Conservation (phyloP, 2,329 filamentous ascomycete genomes). For the Alternaria rosae region DNA sequence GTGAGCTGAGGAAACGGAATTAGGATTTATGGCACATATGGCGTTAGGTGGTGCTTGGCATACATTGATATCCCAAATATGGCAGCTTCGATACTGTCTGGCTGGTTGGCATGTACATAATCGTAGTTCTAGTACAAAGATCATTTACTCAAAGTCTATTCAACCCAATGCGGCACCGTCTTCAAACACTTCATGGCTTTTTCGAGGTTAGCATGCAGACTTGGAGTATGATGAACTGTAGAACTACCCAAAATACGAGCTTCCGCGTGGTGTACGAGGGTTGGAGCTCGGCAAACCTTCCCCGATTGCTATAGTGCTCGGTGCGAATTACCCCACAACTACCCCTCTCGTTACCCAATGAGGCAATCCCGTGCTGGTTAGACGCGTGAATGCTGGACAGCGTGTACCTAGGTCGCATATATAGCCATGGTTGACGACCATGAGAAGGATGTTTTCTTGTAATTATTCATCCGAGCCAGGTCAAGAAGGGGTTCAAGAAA, state of each 20-base stretch:
- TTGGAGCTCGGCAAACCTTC: constrained; percentile 6
- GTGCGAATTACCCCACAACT: constrained; percentile 24
- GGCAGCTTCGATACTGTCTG: background rate
- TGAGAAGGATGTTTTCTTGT: background rate
- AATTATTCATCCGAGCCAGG: background rate
- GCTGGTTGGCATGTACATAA: constrained; percentile 13
- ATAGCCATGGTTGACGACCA: background rate
- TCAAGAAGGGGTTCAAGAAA: background rate
- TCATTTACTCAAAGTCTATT: background rate
- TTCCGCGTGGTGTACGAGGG: background rate
- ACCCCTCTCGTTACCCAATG: constrained; percentile 24
- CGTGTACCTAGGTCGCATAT: background rate
- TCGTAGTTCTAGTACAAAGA: background rate
- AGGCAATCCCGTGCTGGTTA: constrained; percentile 17
- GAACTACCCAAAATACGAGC: background rate
- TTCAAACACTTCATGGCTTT: background rate
- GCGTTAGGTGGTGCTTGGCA: constrained; percentile 7
- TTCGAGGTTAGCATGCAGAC: background rate
- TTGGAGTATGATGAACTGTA: background rate
- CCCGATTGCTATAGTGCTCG: constrained; percentile 1
- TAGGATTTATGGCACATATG: constrained; percentile 16
- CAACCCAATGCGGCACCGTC: background rate
- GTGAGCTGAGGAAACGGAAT: constrained; percentile 40
- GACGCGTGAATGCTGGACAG: background rate
- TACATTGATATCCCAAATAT: constrained; percentile 21